Base-by-base conservation (phyloP, 2,329 filamentous ascomycete genomes). In the Trichoderma simmonsii region DNA sequence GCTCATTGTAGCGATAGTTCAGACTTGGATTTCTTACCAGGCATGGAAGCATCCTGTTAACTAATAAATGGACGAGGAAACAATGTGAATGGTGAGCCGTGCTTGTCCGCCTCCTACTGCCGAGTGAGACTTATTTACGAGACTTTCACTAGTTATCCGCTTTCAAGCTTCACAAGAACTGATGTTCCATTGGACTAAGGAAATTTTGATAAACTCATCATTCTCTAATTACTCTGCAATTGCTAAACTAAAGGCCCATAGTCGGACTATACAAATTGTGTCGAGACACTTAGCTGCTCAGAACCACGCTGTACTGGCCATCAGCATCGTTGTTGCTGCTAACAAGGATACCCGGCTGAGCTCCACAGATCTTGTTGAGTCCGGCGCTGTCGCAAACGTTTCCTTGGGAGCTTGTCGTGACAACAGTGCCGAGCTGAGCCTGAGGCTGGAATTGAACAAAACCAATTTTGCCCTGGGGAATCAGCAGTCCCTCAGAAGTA, bases 381-480 rank as follows among this genome's bases (percentile, higher is more conserved):
- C 70, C 70, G 1, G 30, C 21, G 21, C 48, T 67, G 36, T 72
- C 62, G n/a, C 70, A 72, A 18, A 72, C 63, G 26, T 63, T 63
- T 26, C 56, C 56, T 26, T 32, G 21, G 2, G 63, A 60, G 26
- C 63, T 69, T 6, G 70, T 69, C 8, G 70, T 72, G 28, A 72
- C 63, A 28, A 72, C 70, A 34, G 70, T 72, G 36, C 70, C 70
- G 5, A 72, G 21, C 24, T 43, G 26, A 51, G 70, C 70, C 28
- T 72, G 70, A 21, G 70, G 70, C 36, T 67, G 62, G 14, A 72
- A 72, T n/a, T 72, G 62, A 6, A 72, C 70, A 61, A 70, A 72
- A 7, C 70, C 63, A 28, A 61, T 68, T 30, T 72, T 67, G 21
- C 64, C 63, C 24, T 68, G 62, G 12, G 70, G 70, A 34, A 72